Base-by-base conservation (phyloP, 108 stramenopile genomes). In the Conticribra weissflogii region DNA sequence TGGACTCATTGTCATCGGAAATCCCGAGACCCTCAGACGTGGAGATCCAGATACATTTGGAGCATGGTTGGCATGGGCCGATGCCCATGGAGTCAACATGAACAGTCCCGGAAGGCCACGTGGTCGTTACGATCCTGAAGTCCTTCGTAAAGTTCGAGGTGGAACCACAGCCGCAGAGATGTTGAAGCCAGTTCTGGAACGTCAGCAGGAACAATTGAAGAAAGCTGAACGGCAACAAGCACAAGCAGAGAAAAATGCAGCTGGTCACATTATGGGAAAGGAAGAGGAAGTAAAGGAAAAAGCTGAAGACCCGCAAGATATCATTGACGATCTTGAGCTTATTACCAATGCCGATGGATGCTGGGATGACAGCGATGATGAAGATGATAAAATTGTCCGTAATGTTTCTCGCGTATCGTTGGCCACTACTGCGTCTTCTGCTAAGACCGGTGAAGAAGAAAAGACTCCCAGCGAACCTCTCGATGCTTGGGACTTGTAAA, bases 151-250 rank as follows among this genome's bases (percentile, higher is more conserved):
- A 62, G 92, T 96, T n/a, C 78, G 95, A 49, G 95, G 92, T 29
- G 92, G 95, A 23, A 93, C 95, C 55, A 96, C 95, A 34, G 95
- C 95, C 15, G 95, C 95, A 27, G 95, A 96, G 67, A 92, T 96
- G 92, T 78, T 96, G 44, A 93, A 94, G 60, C 91, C 93, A 57
- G 95, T 96, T 15, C 80, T 96, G 19, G 88, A 81, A 55, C 82
- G 92, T 44, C 95, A 96, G 72, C 92, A 93, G 64, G 95, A 91
- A 0, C 95, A 96, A 68, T 60, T 92, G 8, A 91, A 93, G 64
- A 86, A 86, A 14, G 91, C 92, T 28, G 86, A 90, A 45, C 55
- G 74, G 29, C 86, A 92, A 53, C 88, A 86, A 32, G 83, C 92
- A 46, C 81, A 85, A 48, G 95, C 95, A 7, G 85, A 88, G 52